These are phyloP conservation scores for Fennellomyces sp. DNA, from an alignment of 371 early-diverging fungal genomes.

Conservation along the genomic window DNA sequence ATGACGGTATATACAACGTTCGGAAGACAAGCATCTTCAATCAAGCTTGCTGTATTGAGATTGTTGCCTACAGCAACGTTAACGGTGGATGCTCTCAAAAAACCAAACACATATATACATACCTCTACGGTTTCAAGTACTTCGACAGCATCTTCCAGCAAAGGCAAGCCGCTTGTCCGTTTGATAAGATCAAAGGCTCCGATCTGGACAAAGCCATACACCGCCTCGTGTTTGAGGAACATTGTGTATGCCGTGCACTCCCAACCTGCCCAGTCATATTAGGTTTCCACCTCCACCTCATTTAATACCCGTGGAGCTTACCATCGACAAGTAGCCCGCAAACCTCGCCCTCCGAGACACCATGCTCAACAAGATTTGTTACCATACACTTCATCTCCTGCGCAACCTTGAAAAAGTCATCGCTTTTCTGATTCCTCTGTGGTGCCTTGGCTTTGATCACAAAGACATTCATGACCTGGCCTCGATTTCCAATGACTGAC, in stretches of 20 bases:
- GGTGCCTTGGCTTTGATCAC: background rate
- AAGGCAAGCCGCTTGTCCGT: background rate
- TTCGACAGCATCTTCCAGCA: background rate
- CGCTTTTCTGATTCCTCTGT: background rate
- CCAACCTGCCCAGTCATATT: too few species aligned
- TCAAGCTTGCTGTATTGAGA: too few species aligned
- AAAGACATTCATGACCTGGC: background rate
- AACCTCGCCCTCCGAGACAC: background rate
- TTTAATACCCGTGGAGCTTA: background rate
- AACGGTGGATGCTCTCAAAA: too few species aligned
- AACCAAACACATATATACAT: constrained; percentile 10
- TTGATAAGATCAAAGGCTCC: background rate
- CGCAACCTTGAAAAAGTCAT: background rate
- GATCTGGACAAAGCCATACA: background rate
- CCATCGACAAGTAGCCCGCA: background rate
- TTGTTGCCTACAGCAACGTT: too few species aligned
- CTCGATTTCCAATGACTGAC: background rate
- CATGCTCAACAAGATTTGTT: background rate
- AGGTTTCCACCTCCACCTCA: background rate
- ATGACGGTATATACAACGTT: too few species aligned
- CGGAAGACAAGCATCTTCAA: too few species aligned
- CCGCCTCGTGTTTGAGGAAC: background rate
- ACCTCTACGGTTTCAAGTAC: background rate
- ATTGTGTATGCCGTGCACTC: background rate
- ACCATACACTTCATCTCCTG: background rate